Base-by-base conservation (phyloP, 202 grass and related monocot genomes). In the Schoenoplectus triqueter region DNA sequence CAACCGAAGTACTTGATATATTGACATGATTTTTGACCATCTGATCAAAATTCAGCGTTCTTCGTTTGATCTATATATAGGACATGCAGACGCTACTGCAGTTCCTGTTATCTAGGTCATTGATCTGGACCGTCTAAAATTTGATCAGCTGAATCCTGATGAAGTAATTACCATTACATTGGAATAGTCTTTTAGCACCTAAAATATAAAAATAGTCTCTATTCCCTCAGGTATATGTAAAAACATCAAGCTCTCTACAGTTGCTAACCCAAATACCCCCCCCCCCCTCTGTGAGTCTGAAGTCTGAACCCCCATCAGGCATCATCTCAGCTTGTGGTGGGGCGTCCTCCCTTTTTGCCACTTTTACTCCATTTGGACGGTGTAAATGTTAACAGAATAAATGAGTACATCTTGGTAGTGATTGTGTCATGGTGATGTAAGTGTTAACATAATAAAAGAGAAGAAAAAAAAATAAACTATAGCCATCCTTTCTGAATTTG, bases 281-380 rank as follows among this genome's bases (percentile, higher is more conserved):
- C 5, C 39, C 9, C 8, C 31, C 15, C 66, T 69, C 5, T 72
- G 7, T 72, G 44, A 72, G 75, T 45, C 75, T 79, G 55, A 75
- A 77, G 50, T 73, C 70, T 73, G 70, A 77, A 77, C 10, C 75
- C 75, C 55, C 39, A 44, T 79, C 75, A 61, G 39, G 14, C 40
- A 62, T 61, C 75, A 79, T 79, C 55, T 79, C 55, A 79, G 75
- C 75, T 79, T 79, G 75, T 79, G 31, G 75, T 45, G 75, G 75
- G 75, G 22, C 75, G 39, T 45, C 21, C 15, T 62, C 39, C 51
- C 7, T 76, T 55, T 21, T 11, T 52, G 8, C 72, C 55, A 42
- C 52, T 61, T 79, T 79, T 79, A 61, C 75, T 62, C 39, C 14
- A 79, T 79, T 79, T 78, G 73, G 51, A 78, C 52, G 21, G 20